These are phyloP conservation scores for Clonostachys solani DNA, from an alignment of 2,329 filamentous ascomycete species.

Conservation along the genomic window DNA sequence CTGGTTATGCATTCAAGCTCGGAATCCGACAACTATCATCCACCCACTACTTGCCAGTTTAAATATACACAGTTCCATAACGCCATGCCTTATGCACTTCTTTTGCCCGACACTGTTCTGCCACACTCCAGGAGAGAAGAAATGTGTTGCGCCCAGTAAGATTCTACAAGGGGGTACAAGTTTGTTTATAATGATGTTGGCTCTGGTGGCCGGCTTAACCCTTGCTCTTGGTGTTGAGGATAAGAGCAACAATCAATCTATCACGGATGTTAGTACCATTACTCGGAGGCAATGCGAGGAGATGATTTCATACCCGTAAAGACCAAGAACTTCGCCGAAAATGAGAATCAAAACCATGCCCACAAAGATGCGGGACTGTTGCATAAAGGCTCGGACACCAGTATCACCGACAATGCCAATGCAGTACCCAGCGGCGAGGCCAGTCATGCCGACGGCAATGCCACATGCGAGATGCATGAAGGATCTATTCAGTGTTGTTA, in stretches of 20 bases:
- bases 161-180: neutral
- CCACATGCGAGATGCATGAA: constrained; percentile 94
- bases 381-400: constrained; percentile 93
- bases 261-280: neutral
- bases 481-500: constrained; percentile 47
- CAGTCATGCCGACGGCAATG: constrained; percentile 85
- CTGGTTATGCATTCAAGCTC: constrained; percentile 8
- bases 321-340: constrained; percentile 94
- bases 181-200: neutral
- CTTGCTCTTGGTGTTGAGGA: constrained; percentile 84
- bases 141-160: neutral
- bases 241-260: constrained; percentile 87
- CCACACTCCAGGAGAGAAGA: neutral
- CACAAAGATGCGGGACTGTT: constrained; percentile 92
- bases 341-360: constrained; percentile 99
- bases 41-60: constrained; percentile 18
- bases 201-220: constrained; percentile 31
- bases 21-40: constrained; percentile 12
- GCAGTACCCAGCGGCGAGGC: constrained; percentile 90
- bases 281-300: neutral
- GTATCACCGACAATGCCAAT: constrained; percentile 95
- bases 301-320: constrained; percentile 73
- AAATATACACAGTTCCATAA: constrained; percentile 29
- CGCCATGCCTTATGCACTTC: constrained; percentile 31
- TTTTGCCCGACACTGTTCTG: constrained; percentile 13